phyloP scores from a whole-genome alignment of 371 early-diverging fungal species.

The Syncephalastrum contaminatum region DNA sequence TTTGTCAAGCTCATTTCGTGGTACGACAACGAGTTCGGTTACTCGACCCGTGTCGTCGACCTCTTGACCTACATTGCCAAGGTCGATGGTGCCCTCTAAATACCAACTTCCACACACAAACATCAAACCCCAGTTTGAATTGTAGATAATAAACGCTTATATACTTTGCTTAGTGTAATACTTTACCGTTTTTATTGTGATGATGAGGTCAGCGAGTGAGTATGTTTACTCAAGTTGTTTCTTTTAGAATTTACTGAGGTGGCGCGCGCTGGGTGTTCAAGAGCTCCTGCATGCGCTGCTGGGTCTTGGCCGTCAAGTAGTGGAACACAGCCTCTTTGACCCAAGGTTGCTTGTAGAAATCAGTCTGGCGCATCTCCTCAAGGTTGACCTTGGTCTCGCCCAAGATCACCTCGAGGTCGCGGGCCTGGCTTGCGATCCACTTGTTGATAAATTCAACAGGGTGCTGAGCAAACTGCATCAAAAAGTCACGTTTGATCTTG shows the following conservation, averaged over 20 bases:
- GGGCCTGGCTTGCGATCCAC: conserved; percentile 90
- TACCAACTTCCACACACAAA: conserved; percentile 1
- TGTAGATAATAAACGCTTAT: too few species aligned
- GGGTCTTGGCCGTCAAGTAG: conserved; percentile 70
- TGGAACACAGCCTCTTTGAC: conserved; percentile 91
- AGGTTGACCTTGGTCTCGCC: conserved; percentile 83
- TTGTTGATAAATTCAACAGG: conserved; percentile 90
- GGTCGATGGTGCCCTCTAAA: conserved; percentile 42
- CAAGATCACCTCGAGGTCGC: conserved; percentile 87
- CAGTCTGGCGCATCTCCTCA: conserved; percentile 78
- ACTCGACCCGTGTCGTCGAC: conserved; percentile 93
- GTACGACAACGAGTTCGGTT: conserved; percentile 95
- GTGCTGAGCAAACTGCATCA: conserved; percentile 82
- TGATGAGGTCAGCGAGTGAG: too few species aligned
- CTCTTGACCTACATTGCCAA: conserved; percentile 76
- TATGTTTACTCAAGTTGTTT: too few species aligned
- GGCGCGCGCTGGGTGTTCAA: conserved; percentile 33
- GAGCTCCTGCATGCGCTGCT: conserved; percentile 53
- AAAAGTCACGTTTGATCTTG: conserved; percentile 92
- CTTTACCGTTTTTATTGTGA: too few species aligned
- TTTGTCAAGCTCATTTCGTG: conserved; percentile 99
- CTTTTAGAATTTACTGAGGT: conserved; percentile 8
- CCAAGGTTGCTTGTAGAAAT: conserved; percentile 85
- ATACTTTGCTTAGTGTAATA: too few species aligned
- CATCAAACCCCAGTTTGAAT: background rate